phyloP scores from a whole-genome alignment of 2,329 filamentous ascomycete genomes.

The Botryotinia convoluta region DNA sequence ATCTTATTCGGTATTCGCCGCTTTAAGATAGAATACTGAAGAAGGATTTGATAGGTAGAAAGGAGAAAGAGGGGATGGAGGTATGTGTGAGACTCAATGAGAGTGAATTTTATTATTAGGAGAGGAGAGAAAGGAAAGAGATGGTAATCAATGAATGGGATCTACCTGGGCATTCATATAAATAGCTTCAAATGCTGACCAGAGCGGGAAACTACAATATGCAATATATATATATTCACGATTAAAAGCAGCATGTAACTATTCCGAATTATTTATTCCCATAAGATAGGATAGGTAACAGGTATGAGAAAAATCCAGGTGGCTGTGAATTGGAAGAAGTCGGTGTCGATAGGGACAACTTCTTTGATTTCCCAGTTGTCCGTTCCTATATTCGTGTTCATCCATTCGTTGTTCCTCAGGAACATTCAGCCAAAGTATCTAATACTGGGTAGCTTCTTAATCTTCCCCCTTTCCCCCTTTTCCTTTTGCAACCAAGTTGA shows the following conservation, averaged over 20 bases:
- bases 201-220: neutral
- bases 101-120: neutral
- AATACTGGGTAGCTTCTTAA: neutral
- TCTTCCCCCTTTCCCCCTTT: constrained; percentile 5
- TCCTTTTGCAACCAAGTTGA: neutral
- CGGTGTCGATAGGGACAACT: neutral
- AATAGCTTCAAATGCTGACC: neutral
- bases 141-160: neutral
- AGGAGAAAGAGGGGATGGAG: neutral
- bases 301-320: constrained; percentile 6
- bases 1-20: constrained; percentile 19
- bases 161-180: neutral
- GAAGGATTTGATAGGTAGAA: constrained; percentile 14
- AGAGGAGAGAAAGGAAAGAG: neutral
- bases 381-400: neutral
- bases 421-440: neutral
- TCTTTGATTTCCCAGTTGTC: neutral
- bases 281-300: neutral
- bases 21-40: constrained; percentile 14
- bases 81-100: neutral
- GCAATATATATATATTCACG: neutral
- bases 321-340: constrained; percentile 15
- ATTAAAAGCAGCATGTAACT: constrained; percentile 19
- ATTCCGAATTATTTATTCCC: neutral
- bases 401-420: too few relatives aligned